A percentile compares a stretch with the other conserved stretches of the same genome.
These are phyloP conservation scores for Diophrys sp. DNA, from an alignment of 73 alveolate species.

Conservation along the genomic window DNA sequence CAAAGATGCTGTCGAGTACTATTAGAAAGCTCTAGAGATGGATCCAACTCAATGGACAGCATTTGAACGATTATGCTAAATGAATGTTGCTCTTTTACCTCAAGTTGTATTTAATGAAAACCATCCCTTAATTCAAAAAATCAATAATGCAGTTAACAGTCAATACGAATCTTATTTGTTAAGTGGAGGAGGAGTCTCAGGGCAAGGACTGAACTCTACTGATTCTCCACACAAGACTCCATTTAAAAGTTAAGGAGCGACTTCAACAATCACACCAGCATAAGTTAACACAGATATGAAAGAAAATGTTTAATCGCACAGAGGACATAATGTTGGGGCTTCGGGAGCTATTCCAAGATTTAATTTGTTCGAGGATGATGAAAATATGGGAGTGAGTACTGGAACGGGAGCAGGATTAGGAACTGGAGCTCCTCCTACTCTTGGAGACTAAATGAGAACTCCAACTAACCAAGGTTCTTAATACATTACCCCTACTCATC, in stretches of 20 bases:
- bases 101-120: not conserved
- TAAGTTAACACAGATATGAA: conserved; percentile 14
- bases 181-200: not conserved
- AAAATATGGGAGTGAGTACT: not conserved
- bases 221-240: conserved; percentile 8
- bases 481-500: conserved; percentile 42
- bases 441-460: conserved; percentile 14
- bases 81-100: not conserved
- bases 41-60: conserved; percentile 97
- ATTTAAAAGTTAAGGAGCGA: not conserved
- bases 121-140: not conserved
- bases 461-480: conserved; percentile 24
- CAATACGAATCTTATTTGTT: not conserved
- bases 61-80: conserved; percentile 80
- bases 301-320: conserved; percentile 1
- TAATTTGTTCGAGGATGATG: conserved; percentile 15
- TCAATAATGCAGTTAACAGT: not conserved
- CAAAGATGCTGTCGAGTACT: conserved; percentile 83
- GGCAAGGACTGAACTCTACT: not conserved
- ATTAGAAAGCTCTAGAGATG: conserved; percentile 71
- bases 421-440: no score
- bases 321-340: conserved; percentile 5
- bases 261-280: no score
- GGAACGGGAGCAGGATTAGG: no score
- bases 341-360: not conserved